Percentiles rank a stretch among this genome's conserved stretches.
Conservation (phyloP, 1,284 basidiomycete genomes). For the Heterobasidion occidentale region DNA sequence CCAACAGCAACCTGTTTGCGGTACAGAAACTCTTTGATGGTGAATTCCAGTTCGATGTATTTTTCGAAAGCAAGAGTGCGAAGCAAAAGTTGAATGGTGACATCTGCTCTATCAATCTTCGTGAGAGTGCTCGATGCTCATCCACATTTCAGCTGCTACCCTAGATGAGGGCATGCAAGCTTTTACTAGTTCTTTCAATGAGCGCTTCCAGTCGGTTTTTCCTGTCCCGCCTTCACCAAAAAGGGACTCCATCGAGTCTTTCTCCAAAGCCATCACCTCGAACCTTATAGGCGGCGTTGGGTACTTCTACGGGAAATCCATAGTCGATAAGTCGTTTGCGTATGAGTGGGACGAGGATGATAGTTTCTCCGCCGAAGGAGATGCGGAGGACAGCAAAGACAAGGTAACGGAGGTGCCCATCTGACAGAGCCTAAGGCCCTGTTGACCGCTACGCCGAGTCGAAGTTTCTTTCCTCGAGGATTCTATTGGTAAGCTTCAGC, state of each 20-base stretch:
- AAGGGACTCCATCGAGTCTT: conserved; percentile 47
- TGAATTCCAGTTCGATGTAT: conserved; percentile 80
- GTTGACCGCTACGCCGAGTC: conserved; percentile 89
- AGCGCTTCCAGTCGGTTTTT: conserved; percentile 65
- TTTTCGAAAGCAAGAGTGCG: conserved; percentile 69
- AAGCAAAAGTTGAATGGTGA: conserved; percentile 55
- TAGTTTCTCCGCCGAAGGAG: conserved; percentile 23
- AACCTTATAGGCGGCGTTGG: conserved; percentile 90
- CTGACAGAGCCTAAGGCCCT: conserved; percentile 70
- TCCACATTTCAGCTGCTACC: conserved; percentile 35
- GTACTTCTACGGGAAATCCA: conserved; percentile 89
- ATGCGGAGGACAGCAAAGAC: conserved; percentile 29
- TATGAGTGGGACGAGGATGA: conserved; percentile 88
- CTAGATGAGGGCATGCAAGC: conserved; percentile 64
- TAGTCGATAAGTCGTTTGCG: conserved; percentile 78
- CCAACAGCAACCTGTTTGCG: conserved; percentile 74
- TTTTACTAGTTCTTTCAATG: conserved; percentile 52
- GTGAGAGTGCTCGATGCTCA: conserved; percentile 4
- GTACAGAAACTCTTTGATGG: conserved; percentile 83
- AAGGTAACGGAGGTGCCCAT: conserved; percentile 44
- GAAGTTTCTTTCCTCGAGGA: conserved; percentile 93
- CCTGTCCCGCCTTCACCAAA: conserved; percentile 51
- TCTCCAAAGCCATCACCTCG: conserved; percentile 84
- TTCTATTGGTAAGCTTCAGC: conserved; percentile 75
- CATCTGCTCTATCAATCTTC: conserved; percentile 14